These are phyloP conservation scores for Hygrophorus pudorinus DNA, from an alignment of 768 basidiomycete genomes.

Conservation along the genomic window DNA sequence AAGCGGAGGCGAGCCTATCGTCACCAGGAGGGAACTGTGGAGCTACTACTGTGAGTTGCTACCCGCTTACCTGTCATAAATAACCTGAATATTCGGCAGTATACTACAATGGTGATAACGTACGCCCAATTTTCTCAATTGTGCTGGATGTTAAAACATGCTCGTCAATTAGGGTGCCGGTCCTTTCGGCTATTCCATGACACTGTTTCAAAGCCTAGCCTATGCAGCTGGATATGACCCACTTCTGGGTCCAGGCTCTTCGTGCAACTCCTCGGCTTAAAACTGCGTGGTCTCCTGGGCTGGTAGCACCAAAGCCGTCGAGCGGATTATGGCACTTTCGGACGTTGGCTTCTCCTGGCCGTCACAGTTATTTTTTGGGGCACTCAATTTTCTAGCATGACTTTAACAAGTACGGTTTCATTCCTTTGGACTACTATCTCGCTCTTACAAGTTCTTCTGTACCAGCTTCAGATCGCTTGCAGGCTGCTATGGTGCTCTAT, in stretches of 20 bases:
- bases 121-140: constrained; percentile 18
- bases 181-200: constrained; percentile 59
- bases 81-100: constrained; percentile 30
- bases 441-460: constrained; percentile 37
- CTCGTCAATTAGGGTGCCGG: constrained; percentile 46
- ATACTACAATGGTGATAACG: constrained; percentile 77
- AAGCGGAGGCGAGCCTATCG: too few relatives aligned
- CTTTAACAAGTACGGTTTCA: constrained; percentile 46
- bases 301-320: constrained; percentile 60
- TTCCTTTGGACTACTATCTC: neutral
- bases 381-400: constrained; percentile 70
- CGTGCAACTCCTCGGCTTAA: constrained; percentile 59
- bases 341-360: constrained; percentile 66
- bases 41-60: constrained; percentile 57
- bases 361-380: constrained; percentile 73
- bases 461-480: too few relatives aligned
- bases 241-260: constrained; percentile 54
- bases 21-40: constrained; percentile 67
- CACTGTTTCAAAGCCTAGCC: constrained; percentile 64
- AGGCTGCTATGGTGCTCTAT: constrained; percentile 66
- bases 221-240: constrained; percentile 71
- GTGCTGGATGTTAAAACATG: neutral
- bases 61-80: constrained; percentile 2
- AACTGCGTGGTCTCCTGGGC: constrained; percentile 79
- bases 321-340: constrained; percentile 68